Evolutionary conservation across 441 rosid species (phyloP).

Genomic region (Dalechampia spathulata): DNA sequence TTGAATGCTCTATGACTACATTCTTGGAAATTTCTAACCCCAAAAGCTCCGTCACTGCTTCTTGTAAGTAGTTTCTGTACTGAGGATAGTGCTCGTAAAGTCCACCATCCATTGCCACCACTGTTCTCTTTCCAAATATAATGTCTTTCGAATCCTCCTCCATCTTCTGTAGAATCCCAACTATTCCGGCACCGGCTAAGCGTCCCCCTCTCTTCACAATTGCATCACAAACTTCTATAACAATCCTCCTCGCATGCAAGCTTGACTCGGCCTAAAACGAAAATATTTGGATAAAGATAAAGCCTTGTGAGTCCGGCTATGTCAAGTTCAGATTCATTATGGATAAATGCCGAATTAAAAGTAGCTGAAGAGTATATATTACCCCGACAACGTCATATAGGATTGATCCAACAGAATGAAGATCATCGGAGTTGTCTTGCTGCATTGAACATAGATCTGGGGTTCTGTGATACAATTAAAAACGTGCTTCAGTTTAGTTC

Average conservation of each 20-base stretch:
- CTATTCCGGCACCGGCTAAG: slow-evolving; percentile 86
- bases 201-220: slow-evolving; percentile 71
- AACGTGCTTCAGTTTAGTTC: slow-evolving; percentile 3
- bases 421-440: slow-evolving; percentile 60
- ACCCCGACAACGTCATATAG: slow-evolving; percentile 48
- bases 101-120: slow-evolving; percentile 86
- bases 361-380: slow-evolving; percentile 9
- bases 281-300: background rate
- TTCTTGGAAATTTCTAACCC: slow-evolving; percentile 44
- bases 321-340: background rate
- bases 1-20: slow-evolving; percentile 54
- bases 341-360: too few species aligned
- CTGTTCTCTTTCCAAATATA: slow-evolving; percentile 53
- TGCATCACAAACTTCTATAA: slow-evolving; percentile 55
- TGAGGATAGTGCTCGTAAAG: slow-evolving; percentile 67
- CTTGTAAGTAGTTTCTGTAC: slow-evolving; percentile 53
- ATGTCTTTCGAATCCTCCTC: slow-evolving; percentile 56
- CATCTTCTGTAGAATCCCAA: slow-evolving; percentile 71
- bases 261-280: slow-evolving; percentile 45
- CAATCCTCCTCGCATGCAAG: slow-evolving; percentile 40
- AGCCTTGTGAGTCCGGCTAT: background rate
- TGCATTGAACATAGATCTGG: slow-evolving; percentile 65
- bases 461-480: slow-evolving; percentile 35
- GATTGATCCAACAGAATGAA: slow-evolving; percentile 52
- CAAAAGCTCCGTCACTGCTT: slow-evolving; percentile 59